These are phyloP conservation scores for Stephania japonica DNA, from an alignment of 164 flowering plant species.

Conservation along the genomic window DNA sequence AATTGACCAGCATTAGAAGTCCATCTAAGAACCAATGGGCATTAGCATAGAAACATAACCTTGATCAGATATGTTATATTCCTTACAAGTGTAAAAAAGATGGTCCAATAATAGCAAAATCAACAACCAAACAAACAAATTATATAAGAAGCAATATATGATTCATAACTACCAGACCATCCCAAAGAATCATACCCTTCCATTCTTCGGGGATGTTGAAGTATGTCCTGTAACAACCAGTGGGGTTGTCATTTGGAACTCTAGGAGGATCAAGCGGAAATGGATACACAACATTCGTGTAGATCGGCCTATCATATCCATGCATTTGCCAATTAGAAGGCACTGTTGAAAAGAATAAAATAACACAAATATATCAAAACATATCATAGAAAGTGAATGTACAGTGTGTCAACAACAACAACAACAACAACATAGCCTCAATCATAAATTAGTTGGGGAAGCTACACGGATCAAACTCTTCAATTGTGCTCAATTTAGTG, in stretches of 20 bases:
- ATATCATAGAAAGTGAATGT: background rate
- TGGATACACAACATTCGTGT: conserved; percentile 76
- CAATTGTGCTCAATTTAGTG: too few relatives aligned
- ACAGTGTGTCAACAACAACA: too few relatives aligned
- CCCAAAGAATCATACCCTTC: conserved; percentile 51
- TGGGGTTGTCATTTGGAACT: conserved; percentile 77
- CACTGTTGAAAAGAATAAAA: conserved; percentile 45
- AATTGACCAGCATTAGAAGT: background rate
- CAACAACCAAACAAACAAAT: background rate
- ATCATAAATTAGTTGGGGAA: too few relatives aligned
- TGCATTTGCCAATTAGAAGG: conserved; percentile 99
- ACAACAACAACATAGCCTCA: too few relatives aligned
- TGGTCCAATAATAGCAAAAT: background rate
- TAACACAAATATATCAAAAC: conserved; percentile 9
- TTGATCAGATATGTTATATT: background rate
- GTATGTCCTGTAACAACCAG: conserved; percentile 89
- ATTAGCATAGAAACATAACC: background rate
- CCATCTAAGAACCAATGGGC: background rate
- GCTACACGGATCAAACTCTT: too few relatives aligned
- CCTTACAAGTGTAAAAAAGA: background rate
- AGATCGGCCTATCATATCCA: conserved; percentile 87
- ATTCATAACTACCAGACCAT: background rate
- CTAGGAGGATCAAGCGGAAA: conserved; percentile 83
- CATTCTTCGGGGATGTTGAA: conserved; percentile 77
- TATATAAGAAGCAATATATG: background rate